Percentiles rank a stretch among this genome's conserved stretches.
These are phyloP conservation scores for Melaleuca quinquenervia DNA, from an alignment of 345 rosid species.

Conservation along the genomic window DNA sequence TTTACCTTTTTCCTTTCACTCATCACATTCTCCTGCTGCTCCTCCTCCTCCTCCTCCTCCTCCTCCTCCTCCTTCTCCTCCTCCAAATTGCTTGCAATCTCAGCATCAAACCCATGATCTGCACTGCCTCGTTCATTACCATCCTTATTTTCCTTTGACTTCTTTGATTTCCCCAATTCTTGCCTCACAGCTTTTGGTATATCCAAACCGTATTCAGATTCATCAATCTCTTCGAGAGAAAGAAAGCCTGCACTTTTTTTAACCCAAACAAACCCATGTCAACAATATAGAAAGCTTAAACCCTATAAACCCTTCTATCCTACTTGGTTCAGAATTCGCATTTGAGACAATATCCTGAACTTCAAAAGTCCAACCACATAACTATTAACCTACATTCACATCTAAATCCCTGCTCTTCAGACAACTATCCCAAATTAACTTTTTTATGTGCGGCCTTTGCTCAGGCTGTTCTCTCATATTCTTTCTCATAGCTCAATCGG, in stretches of 20 bases:
- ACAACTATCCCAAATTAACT: neutral
- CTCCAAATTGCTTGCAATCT: neutral
- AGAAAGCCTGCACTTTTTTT: slow-evolving; percentile 49
- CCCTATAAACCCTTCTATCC: neutral
- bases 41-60: neutral
- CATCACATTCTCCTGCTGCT: neutral
- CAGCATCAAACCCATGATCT: slow-evolving; percentile 16
- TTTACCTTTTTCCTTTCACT: slow-evolving; percentile 14
- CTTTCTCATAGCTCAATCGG: neutral
- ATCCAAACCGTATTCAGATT: slow-evolving; percentile 42
- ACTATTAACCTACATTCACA: neutral
- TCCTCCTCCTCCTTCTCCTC: neutral
- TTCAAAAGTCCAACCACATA: neutral
- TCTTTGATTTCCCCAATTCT: slow-evolving; percentile 11
- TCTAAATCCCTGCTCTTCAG: neutral
- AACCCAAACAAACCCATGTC: neutral
- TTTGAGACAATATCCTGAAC: neutral
- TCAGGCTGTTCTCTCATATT: neutral
- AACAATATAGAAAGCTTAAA: neutral
- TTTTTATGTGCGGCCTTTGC: neutral
- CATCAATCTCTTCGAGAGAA: slow-evolving; percentile 89
- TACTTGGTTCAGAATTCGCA: neutral
- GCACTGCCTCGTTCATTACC: slow-evolving; percentile 14
- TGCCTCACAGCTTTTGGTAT: slow-evolving; percentile 22
- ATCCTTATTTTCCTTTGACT: slow-evolving; percentile 23